These are phyloP conservation scores for Hyphopichia pseudoburtonii DNA, from an alignment of 1,139 yeast species.

Conservation along the genomic window DNA sequence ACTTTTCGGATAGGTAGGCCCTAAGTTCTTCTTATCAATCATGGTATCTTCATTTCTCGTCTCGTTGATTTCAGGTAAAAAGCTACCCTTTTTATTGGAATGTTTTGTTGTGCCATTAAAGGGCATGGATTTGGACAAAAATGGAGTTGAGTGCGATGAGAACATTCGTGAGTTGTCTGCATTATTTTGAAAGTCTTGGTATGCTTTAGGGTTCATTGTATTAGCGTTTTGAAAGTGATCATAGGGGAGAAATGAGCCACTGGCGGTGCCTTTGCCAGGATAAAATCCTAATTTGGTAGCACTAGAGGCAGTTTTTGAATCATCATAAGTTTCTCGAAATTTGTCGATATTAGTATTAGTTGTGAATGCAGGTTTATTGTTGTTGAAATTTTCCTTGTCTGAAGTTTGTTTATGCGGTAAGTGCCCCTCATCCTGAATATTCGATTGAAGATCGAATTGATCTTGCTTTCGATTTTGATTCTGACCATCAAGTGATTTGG, in stretches of 20 bases:
- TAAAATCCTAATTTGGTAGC: conserved; percentile 4
- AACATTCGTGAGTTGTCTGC: conserved; percentile 11
- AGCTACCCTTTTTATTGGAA: neutral
- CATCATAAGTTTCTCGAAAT: neutral
- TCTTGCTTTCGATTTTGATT: neutral
- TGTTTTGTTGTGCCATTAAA: too few relatives aligned
- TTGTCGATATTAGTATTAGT: neutral
- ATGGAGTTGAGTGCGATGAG: conserved; percentile 36
- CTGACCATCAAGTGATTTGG: conserved; percentile 8
- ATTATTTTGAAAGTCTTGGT: too few relatives aligned
- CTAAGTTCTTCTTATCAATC: neutral
- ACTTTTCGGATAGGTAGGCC: too few relatives aligned
- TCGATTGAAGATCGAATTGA: neutral
- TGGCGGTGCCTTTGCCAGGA: too few relatives aligned
- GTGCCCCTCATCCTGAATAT: too few relatives aligned
- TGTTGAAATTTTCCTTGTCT: too few relatives aligned
- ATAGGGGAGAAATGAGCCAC: too few relatives aligned
- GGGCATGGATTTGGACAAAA: conserved; percentile 11
- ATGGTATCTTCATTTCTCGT: neutral
- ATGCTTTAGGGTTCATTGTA: too few relatives aligned
- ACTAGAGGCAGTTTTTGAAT: conserved; percentile 3
- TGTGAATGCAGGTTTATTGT: too few relatives aligned
- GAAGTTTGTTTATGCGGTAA: too few relatives aligned
- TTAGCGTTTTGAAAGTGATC: too few relatives aligned
- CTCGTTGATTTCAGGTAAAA: neutral